Evolutionary conservation across 768 basidiomycete species (phyloP).

Genomic region (Neoboletus subvelutipes): DNA sequence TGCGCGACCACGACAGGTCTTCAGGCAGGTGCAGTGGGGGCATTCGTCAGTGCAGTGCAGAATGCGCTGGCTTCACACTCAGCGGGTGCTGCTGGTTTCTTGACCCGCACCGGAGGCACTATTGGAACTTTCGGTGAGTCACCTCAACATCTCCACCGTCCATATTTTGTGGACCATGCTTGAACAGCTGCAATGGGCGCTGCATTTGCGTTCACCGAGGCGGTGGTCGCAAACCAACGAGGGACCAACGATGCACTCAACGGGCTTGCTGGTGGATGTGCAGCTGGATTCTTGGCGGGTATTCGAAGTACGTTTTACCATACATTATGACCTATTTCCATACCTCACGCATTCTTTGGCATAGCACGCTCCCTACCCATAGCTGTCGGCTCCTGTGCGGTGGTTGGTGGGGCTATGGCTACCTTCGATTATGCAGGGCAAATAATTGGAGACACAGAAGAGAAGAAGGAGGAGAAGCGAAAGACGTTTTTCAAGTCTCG

Average conservation of each 20-base stretch:
- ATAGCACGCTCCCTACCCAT: conserved; percentile 82
- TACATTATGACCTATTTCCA: neutral
- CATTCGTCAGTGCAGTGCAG: conserved; percentile 70
- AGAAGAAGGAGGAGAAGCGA: conserved; percentile 64
- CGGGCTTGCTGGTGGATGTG: conserved; percentile 84
- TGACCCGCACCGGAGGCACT: conserved; percentile 84
- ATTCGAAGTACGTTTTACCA: conserved; percentile 57
- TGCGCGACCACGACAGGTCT: conserved; percentile 58
- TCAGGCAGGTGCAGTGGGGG: conserved; percentile 65
- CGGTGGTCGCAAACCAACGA: conserved; percentile 77
- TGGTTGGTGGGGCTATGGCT: conserved; percentile 78
- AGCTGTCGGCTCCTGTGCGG: conserved; percentile 74
- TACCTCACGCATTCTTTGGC: conserved; percentile 12
- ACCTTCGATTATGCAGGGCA: conserved; percentile 78
- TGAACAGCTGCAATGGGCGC: conserved; percentile 82
- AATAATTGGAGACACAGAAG: conserved; percentile 46
- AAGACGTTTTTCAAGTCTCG: conserved; percentile 81
- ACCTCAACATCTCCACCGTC: neutral
- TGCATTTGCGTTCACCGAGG: conserved; percentile 80
- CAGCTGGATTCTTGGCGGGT: conserved; percentile 90
- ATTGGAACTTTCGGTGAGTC: conserved; percentile 88
- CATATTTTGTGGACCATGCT: conserved; percentile 4
- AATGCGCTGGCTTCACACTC: conserved; percentile 79
- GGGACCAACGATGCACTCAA: conserved; percentile 78
- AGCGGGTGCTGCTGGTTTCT: conserved; percentile 79